phyloP scores from a whole-genome alignment of 2,329 filamentous ascomycete genomes.

The Akanthomyces dipterigenus region DNA sequence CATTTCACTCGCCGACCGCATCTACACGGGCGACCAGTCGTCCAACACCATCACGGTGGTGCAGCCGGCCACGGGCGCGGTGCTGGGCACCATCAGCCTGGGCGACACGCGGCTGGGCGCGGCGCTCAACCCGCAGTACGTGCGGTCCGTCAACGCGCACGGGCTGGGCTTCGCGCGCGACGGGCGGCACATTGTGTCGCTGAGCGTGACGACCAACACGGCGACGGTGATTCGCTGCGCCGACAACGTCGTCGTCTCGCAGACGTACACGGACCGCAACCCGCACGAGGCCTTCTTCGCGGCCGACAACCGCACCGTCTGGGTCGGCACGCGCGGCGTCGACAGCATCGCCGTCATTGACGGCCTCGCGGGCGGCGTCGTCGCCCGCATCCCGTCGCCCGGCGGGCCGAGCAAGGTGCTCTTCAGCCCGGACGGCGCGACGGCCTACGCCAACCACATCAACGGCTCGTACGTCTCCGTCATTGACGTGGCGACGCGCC shows the following conservation, averaged over 20 bases:
- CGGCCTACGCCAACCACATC: slow-evolving; percentile 15
- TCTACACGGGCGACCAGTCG: slow-evolving; percentile 12
- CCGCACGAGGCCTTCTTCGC: slow-evolving; percentile 16
- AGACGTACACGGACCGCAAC: slow-evolving; percentile 12
- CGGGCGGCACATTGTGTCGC: slow-evolving; percentile 13
- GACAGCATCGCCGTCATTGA: slow-evolving; percentile 14
- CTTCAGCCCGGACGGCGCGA: slow-evolving; percentile 14
- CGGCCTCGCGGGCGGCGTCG: slow-evolving; percentile 11
- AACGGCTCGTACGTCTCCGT: slow-evolving; percentile 12
- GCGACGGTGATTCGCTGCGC: slow-evolving; percentile 12
- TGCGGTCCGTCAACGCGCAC: slow-evolving; percentile 13
- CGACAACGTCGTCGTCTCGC: slow-evolving; percentile 14
- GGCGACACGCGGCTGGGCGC: slow-evolving; percentile 8
- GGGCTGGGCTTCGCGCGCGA: slow-evolving; percentile 15
- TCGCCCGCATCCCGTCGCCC: slow-evolving; percentile 9
- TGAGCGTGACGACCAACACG: slow-evolving; percentile 15
- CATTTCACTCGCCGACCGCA: not conserved
- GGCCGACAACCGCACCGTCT: slow-evolving; percentile 13
- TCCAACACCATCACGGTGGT: slow-evolving; percentile 27
- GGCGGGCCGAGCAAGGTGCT: slow-evolving; percentile 16
- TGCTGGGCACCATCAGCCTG: slow-evolving; percentile 14
- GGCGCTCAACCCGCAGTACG: slow-evolving; percentile 13
- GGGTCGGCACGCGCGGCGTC: slow-evolving; percentile 14
- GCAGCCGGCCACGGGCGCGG: slow-evolving; percentile 5
- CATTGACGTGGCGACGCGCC: slow-evolving; percentile 12